Conservation (phyloP, 2,329 filamentous ascomycete genomes). For the Botrytis medusae region DNA sequence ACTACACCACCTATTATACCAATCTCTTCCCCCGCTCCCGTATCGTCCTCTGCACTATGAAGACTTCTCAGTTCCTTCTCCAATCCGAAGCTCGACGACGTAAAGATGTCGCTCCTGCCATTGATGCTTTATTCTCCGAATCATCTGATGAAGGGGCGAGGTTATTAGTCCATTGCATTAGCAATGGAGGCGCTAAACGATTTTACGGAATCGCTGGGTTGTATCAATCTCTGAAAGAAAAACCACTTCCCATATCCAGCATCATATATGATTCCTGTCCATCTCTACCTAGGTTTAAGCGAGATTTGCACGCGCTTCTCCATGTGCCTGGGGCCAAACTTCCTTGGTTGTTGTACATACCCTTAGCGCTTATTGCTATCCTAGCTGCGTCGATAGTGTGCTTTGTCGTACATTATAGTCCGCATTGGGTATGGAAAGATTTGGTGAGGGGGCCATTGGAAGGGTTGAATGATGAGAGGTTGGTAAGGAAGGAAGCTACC, state of each 20-base stretch:
- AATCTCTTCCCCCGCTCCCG: constrained; percentile 51
- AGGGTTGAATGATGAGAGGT: constrained; percentile 26
- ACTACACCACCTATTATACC: constrained; percentile 55
- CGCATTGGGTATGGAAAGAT: constrained; percentile 32
- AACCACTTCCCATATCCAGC: constrained; percentile 25
- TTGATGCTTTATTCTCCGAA: constrained; percentile 28
- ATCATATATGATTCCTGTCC: constrained; percentile 33
- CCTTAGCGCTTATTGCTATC: constrained; percentile 22
- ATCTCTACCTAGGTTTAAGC: constrained; percentile 34
- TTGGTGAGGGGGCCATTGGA: constrained; percentile 33
- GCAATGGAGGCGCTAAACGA: constrained; percentile 54
- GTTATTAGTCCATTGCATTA: constrained; percentile 55
- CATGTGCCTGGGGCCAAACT: constrained; percentile 24
- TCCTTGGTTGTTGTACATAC: constrained; percentile 27
- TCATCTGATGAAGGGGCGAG: constrained; percentile 32
- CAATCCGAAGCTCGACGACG: constrained; percentile 35
- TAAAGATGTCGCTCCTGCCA: constrained; percentile 39
- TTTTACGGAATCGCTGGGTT: constrained; percentile 27
- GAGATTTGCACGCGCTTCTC: constrained; percentile 32
- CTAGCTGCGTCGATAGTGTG: constrained; percentile 24
- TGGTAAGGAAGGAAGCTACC: constrained; percentile 25
- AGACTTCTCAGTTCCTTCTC: constrained; percentile 48
- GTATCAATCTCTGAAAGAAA: constrained; percentile 25
- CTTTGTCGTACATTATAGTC: constrained; percentile 33
- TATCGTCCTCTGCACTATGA: constrained; percentile 52